A percentile compares a stretch with the other conserved stretches of the same genome.
Evolutionary conservation across 2,329 filamentous ascomycete species (phyloP).

Genomic region (Myriosclerotinia scirpicola): DNA sequence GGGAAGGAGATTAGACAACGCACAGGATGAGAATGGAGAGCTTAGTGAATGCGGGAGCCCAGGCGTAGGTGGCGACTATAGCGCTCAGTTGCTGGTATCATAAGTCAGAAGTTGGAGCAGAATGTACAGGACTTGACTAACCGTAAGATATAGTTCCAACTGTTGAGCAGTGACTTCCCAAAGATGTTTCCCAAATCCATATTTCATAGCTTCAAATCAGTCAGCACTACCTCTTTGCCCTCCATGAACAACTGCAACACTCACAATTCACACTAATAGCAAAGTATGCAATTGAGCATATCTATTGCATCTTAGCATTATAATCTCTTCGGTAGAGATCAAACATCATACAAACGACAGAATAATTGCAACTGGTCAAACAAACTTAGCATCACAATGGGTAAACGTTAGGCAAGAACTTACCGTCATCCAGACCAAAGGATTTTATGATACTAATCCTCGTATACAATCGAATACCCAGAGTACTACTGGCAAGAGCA

Average conservation of each 20-base stretch:
- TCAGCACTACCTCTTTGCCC: background rate
- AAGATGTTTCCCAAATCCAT: constrained; percentile 7
- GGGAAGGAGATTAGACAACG: background rate
- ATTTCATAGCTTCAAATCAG: background rate
- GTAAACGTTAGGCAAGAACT: background rate
- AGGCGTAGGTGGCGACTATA: background rate
- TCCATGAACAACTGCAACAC: background rate
- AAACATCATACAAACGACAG: background rate
- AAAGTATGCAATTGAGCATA: constrained; percentile 15
- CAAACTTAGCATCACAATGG: no score
- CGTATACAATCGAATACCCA: constrained; percentile 7
- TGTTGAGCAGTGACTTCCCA: constrained; percentile 9
- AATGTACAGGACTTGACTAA: background rate
- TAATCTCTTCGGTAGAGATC: background rate
- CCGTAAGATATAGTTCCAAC: background rate
- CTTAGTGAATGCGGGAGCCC: background rate
- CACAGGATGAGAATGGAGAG: constrained; percentile 7
- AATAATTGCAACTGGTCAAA: background rate
- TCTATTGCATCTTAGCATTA: background rate
- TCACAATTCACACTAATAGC: background rate
- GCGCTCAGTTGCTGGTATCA: background rate
- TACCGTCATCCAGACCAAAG: constrained; percentile 8
- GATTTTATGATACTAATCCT: constrained; percentile 6
- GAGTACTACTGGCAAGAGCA: constrained; percentile 3
- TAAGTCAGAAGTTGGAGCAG: background rate